Percentiles rank a stretch among this genome's conserved stretches.
Evolutionary conservation across 2,329 filamentous ascomycete species (phyloP).

Genomic region (Aschersonia sp.): DNA sequence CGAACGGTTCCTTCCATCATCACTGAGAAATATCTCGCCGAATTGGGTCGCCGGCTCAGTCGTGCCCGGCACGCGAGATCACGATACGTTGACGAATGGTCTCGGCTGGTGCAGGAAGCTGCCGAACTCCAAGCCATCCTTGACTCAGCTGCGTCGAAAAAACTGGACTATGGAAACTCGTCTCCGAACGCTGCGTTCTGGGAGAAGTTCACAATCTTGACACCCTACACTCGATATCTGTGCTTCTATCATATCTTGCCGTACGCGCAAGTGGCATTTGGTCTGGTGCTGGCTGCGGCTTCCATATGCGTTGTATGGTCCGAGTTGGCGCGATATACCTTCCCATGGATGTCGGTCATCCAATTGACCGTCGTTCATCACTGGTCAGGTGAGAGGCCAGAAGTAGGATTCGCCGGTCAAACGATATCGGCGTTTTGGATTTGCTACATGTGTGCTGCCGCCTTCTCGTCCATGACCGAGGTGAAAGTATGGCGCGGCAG

Average conservation of each 20-base stretch:
- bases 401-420: constrained; percentile 78
- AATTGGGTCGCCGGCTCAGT: constrained; percentile 68
- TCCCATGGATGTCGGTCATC: constrained; percentile 60
- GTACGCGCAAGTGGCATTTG: constrained; percentile 46
- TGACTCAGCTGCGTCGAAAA: constrained; percentile 68
- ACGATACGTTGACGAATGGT: constrained; percentile 78
- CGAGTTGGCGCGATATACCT: constrained; percentile 73
- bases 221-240: constrained; percentile 69
- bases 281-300: constrained; percentile 54
- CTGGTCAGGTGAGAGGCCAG: constrained; percentile 52
- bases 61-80: constrained; percentile 72
- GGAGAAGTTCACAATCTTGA: constrained; percentile 47
- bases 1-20: constrained; percentile 62
- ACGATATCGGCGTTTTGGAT: constrained; percentile 77
- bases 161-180: constrained; percentile 56
- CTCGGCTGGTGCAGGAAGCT: constrained; percentile 59
- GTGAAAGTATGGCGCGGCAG: constrained; percentile 97
- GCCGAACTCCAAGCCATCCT: constrained; percentile 66
- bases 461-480: constrained; percentile 75
- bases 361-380: constrained; percentile 59
- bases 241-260: constrained; percentile 64
- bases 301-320: constrained; percentile 86
- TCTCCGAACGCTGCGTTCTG: constrained; percentile 40
- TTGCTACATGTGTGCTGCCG: constrained; percentile 87
- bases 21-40: constrained; percentile 84